Conservation (phyloP, 78 protist genomes). For the Dictyostelium citrinum region DNA sequence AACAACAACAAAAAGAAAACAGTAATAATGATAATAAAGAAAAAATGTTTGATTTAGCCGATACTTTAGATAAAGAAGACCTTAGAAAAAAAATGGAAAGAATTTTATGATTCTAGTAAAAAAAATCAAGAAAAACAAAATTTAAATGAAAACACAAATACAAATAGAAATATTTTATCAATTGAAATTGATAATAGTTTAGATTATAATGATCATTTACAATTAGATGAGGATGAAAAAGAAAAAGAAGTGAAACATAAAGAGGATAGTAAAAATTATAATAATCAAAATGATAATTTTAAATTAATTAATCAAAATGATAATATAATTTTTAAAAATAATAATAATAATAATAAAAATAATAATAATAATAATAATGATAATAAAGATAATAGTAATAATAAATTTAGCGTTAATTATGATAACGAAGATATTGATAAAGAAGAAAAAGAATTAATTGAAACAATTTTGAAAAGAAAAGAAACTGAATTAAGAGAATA, state of each 20-base stretch:
- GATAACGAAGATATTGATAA: not conserved
- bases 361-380: conserved; percentile 6
- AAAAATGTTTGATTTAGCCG: not conserved
- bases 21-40: not conserved
- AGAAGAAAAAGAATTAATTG: not conserved
- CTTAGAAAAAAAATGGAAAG: not conserved
- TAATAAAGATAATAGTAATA: not conserved
- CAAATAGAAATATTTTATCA: not conserved
- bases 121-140: not conserved
- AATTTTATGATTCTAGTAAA: not conserved
- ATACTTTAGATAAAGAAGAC: not conserved
- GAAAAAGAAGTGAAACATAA: not conserved
- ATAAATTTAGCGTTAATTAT: not conserved
- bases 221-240: not conserved
- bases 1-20: not conserved
- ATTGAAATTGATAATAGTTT: not conserved
- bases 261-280: not conserved
- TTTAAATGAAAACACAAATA: not conserved
- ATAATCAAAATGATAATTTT: not conserved
- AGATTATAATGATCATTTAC: not conserved
- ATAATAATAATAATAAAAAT: not conserved
- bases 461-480: not conserved
- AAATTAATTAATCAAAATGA: not conserved
- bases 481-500: not conserved
- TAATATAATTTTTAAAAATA: not conserved